Conservation (phyloP, 164 flowering plant genomes). For the Vitis rupestris region DNA sequence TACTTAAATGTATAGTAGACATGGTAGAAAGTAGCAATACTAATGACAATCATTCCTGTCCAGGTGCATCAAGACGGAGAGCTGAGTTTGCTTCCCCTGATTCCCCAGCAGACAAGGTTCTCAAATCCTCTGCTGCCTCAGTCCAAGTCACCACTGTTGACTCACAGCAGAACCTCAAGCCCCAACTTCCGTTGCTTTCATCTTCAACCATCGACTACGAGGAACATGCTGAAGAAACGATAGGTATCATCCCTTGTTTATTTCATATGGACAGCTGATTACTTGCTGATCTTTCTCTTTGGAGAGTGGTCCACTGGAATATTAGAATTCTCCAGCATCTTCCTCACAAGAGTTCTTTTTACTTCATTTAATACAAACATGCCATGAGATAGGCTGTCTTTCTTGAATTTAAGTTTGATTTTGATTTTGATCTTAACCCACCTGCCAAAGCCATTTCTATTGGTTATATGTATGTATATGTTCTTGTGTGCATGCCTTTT, state of each 20-base stretch:
- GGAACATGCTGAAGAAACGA: slow-evolving; percentile 3
- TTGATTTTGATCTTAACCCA: no score
- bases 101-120: slow-evolving; percentile 9
- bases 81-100: not conserved
- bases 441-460: no score
- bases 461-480: no score
- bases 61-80: slow-evolving; percentile 25
- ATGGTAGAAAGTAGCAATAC: no score
- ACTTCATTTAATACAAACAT: no score
- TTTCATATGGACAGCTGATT: not conserved
- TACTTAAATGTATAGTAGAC: no score
- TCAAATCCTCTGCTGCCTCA: slow-evolving; percentile 7
- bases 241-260: slow-evolving; percentile 10
- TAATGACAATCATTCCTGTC: slow-evolving; percentile 4
- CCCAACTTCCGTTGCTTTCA: not conserved
- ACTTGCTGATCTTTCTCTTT: not conserved
- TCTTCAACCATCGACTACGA: not conserved
- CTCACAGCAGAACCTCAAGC: not conserved
- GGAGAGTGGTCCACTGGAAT: no score
- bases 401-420: no score
- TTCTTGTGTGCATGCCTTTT: no score
- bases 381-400: no score
- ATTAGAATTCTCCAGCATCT: not conserved
- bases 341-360: not conserved
- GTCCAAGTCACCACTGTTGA: slow-evolving; percentile 4